Base-by-base conservation (phyloP, 2,329 filamentous ascomycete species). In the Periconia digitata region DNA sequence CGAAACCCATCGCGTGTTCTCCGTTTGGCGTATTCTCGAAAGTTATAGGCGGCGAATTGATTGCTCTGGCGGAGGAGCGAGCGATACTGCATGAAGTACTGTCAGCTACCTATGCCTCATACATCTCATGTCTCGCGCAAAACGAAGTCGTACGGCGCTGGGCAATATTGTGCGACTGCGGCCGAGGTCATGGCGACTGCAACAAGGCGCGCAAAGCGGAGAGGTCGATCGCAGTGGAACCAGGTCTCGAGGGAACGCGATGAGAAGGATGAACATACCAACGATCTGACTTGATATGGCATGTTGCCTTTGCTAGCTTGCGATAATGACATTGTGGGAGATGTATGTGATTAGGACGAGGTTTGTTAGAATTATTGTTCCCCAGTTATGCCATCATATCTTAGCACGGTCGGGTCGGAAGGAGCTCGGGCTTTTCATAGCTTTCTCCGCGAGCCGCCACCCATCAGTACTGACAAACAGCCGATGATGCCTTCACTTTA, bases 41-140 rank as follows among this genome's bases (percentile, higher is more conserved):
- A 99, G 76, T 97, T 99, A 79, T 97, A 99, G 60, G 88, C 85
- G 54, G 90, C 84, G 73, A 99, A 97, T 67, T 96, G 89, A 53
- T 82, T 80, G 54, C 90, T 85, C 72, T 94, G 88, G 62, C 92
- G 88, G 64, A 97, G 79, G 63, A 99, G 79, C 66, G 92, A 92
- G 59, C 94, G 92, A 75, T 96, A 97, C 92, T 96, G 55, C 43
- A 29, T 15, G n/a, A n/a, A 16, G 3, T 2, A 16, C 34, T 15
- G 38, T 62, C 37, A 58, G 43, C 23, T 6, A 36, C 6, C n/a
- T 32, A 15, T 10, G 3, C 27, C 27, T n/a, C n/a, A n/a, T n/a
- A n/a, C n/a, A n/a, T n/a, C n/a, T n/a, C n/a, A n/a, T n/a, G n/a
- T n/a, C n/a, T n/a, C n/a, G n/a, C n/a, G n/a, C n/a, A n/a, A n/a